Evolutionary conservation across 2,329 filamentous ascomycete genomes (phyloP), one percentile per base, ranked within the genome.

Genomic region (Nemania diffusa): DNA sequence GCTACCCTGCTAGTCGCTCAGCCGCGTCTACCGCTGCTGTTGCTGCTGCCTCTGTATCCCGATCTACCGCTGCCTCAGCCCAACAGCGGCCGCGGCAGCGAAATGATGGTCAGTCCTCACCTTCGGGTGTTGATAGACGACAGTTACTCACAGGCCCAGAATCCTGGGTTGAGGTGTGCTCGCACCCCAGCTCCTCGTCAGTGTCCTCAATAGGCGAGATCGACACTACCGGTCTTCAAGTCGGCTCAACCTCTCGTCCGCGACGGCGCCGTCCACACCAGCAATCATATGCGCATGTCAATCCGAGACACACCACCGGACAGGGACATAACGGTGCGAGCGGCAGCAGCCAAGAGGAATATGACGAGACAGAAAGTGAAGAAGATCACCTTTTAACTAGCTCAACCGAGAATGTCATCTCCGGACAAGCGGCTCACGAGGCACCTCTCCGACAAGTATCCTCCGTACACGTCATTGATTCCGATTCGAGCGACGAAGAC

Each of bases 91-190:
- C 73, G 44, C 66, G 72, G 48, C 74, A 73, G 40, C 66, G 72
- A 44, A 71, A 77, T 59, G 75, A 78, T 71, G 75, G 72, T 75
- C 65, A 72, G 73, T 72, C 57, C 67, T 53, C 56, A 55, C 57
- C 32, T 53, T 51, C 29, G 27, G 24, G 52, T 51, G 20, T 32
- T 65, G 46, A 68, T 51, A 37, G 34, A 29, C 63, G 66, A 59
- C 69, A 46, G 32, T 62, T 68, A 64, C 73, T 78, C 46, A 78
- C 73, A 68, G 37, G 55, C 64, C 72, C 83, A 94, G 96, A 98
- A 82, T 97, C 96, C 8, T 99, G 96, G 96, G 89, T 98, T 73
- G 95, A 99, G 79, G 90, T 99, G 68, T 89, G 92, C 53, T 97
- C 95, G 3, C 93, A 96, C 74, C 94, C 95, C 7, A 97, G 95